Conservation (phyloP, 2,329 filamentous ascomycete species). For the Scortechinia acanthostroma region DNA sequence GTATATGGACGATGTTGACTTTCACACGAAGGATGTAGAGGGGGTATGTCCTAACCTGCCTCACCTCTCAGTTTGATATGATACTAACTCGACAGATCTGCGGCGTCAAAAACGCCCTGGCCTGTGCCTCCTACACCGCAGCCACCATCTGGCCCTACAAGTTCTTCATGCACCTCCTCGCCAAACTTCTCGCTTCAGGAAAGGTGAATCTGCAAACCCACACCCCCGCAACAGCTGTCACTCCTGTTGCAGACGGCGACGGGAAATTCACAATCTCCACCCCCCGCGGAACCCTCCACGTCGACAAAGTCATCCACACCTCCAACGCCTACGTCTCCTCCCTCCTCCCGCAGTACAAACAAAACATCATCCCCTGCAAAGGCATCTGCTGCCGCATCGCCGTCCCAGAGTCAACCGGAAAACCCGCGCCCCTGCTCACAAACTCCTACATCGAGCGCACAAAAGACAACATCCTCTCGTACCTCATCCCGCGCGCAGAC, state of each 20-base stretch:
- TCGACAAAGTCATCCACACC: slow-evolving; percentile 10
- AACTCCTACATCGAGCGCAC: slow-evolving; percentile 9
- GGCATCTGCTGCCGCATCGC: slow-evolving; percentile 8
- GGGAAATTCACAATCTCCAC: slow-evolving; percentile 6
- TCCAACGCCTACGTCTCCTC: slow-evolving; percentile 10
- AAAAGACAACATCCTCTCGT: slow-evolving; percentile 7
- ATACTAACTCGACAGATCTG: slow-evolving; percentile 14
- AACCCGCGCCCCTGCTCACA: slow-evolving; percentile 7
- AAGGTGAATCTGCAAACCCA: slow-evolving; percentile 9
- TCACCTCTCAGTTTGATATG: neutral
- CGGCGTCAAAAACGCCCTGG: slow-evolving; percentile 21
- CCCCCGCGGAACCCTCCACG: slow-evolving; percentile 6
- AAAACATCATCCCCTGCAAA: slow-evolving; percentile 7
- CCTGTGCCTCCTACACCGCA: slow-evolving; percentile 14
- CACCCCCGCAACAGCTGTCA: slow-evolving; percentile 8
- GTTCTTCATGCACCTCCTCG: slow-evolving; percentile 17
- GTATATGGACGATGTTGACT: neutral
- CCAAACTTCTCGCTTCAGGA: slow-evolving; percentile 7
- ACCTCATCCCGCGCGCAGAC: slow-evolving; percentile 16
- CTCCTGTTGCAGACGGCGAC: slow-evolving; percentile 2
- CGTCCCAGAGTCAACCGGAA: slow-evolving; percentile 4
- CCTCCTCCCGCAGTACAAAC: slow-evolving; percentile 8
- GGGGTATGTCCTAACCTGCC: too few relatives aligned
- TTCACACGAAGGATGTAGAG: neutral
- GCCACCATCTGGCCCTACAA: slow-evolving; percentile 10